Evolutionary conservation across 805 yeast species (phyloP).

Genomic region (Candida golubevii): DNA sequence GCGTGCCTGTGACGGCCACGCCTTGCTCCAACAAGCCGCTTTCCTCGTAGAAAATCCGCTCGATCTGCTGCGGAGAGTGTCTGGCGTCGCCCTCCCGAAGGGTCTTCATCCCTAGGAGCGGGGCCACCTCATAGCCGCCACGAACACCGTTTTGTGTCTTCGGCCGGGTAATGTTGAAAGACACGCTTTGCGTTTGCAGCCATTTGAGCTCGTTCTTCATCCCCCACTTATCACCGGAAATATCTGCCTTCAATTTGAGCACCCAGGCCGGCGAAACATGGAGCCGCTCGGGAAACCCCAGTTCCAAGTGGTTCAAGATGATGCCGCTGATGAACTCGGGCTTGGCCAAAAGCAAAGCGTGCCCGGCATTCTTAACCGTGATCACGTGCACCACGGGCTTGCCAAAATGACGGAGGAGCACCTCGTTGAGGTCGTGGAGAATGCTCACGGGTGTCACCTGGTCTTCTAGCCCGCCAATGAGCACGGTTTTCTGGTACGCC

Average conservation of each 20-base stretch:
- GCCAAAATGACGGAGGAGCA: constrained; percentile 20
- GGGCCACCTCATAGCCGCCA: constrained; percentile 33
- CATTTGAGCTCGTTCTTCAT: constrained; percentile 72
- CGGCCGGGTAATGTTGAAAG: constrained; percentile 32
- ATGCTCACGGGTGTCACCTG: constrained; percentile 45
- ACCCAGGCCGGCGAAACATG: constrained; percentile 71
- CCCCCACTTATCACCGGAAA: constrained; percentile 74
- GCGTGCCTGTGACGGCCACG: constrained; percentile 25
- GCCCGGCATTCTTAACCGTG: constrained; percentile 53
- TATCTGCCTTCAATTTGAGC: constrained; percentile 54
- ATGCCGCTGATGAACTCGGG: constrained; percentile 64
- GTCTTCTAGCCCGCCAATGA: constrained; percentile 60
- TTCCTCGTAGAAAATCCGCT: constrained; percentile 36
- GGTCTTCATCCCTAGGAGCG: constrained; percentile 70
- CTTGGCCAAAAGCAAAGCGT: constrained; percentile 56
- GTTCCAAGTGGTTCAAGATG: constrained; percentile 53
- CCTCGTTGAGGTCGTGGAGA: constrained; percentile 27
- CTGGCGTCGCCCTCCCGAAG: constrained; percentile 56
- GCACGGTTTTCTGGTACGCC: constrained; percentile 42
- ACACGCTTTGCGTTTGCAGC: constrained; percentile 52
- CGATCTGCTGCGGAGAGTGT: constrained; percentile 58
- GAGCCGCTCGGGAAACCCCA: constrained; percentile 41
- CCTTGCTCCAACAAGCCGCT: constrained; percentile 21
- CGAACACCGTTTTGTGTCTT: constrained; percentile 14
- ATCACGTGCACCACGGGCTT: constrained; percentile 31